Conservation (phyloP, 768 basidiomycete species). For the Kwoniella botswanensis region DNA sequence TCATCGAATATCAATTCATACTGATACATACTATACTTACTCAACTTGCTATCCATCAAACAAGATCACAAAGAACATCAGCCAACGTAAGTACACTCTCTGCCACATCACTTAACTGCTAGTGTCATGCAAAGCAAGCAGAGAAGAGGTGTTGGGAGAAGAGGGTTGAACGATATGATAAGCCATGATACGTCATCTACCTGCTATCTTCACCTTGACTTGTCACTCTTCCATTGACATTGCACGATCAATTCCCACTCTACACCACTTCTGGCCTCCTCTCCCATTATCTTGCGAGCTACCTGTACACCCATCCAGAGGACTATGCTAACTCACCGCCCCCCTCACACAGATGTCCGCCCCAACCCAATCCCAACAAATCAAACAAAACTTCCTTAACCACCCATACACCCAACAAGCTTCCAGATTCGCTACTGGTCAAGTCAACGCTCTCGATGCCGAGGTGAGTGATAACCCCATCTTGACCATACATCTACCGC, state of each 20-base stretch:
- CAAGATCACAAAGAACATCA: not conserved
- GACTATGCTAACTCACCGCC: no score
- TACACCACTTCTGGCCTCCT: not conserved
- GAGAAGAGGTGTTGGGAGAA: not conserved
- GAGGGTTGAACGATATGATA: not conserved
- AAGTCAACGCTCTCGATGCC: conserved; percentile 90
- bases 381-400: conserved; percentile 75
- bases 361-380: conserved; percentile 48
- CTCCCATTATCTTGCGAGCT: not conserved
- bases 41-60: not conserved
- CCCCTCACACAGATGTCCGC: conserved; percentile 38
- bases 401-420: conserved; percentile 86
- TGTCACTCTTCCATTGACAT: not conserved
- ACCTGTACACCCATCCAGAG: not conserved
- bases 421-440: conserved; percentile 78
- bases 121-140: not conserved
- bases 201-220: no score
- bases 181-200: conserved; percentile 14
- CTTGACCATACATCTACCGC: no score
- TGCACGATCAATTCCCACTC: not conserved
- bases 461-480: conserved; percentile 68
- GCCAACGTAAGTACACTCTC: conserved; percentile 5
- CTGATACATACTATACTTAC: not conserved
- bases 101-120: no score
- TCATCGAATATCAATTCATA: not conserved